These are phyloP conservation scores for Chrysanthemum lavandulifolium DNA, from an alignment of 129 eudicot species.

Conservation along the genomic window DNA sequence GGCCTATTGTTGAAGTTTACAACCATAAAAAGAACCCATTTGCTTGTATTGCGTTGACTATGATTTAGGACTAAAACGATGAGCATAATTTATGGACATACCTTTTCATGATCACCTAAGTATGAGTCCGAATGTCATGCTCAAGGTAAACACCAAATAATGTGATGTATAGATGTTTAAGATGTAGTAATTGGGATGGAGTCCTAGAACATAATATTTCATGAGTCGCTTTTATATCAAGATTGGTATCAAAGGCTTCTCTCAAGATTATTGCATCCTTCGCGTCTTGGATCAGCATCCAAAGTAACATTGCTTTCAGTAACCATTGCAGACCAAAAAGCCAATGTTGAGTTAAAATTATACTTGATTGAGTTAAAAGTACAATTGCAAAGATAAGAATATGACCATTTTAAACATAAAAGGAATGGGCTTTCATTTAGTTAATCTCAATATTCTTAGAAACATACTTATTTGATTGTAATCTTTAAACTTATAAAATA, in stretches of 20 bases:
- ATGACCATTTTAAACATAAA: too few relatives aligned
- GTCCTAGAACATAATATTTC: slow-evolving; percentile 87
- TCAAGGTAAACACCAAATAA: slow-evolving; percentile 63
- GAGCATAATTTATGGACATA: slow-evolving; percentile 13
- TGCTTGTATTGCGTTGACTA: neutral
- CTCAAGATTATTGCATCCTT: slow-evolving; percentile 67
- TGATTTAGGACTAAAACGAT: neutral
- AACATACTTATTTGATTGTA: too few relatives aligned
- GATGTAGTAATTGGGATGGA: slow-evolving; percentile 62
- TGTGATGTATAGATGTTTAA: slow-evolving; percentile 59
- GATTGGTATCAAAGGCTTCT: slow-evolving; percentile 38
- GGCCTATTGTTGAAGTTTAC: too few relatives aligned
- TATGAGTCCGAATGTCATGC: slow-evolving; percentile 63
- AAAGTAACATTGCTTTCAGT: slow-evolving; percentile 68
- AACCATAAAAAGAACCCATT: neutral
- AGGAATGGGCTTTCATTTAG: too few relatives aligned
- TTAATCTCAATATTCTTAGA: too few relatives aligned
- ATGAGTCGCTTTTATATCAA: slow-evolving; percentile 62
- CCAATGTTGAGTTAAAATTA: too few relatives aligned
- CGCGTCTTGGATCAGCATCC: slow-evolving; percentile 84
- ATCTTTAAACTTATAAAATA: neutral
- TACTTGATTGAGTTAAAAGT: too few relatives aligned
- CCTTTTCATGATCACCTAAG: slow-evolving; percentile 77
- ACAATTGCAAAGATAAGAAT: too few relatives aligned
- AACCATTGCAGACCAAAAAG: slow-evolving; percentile 21